Base-by-base conservation (phyloP, 2,329 filamentous ascomycete genomes). In the Nigrospora sphaerica region DNA sequence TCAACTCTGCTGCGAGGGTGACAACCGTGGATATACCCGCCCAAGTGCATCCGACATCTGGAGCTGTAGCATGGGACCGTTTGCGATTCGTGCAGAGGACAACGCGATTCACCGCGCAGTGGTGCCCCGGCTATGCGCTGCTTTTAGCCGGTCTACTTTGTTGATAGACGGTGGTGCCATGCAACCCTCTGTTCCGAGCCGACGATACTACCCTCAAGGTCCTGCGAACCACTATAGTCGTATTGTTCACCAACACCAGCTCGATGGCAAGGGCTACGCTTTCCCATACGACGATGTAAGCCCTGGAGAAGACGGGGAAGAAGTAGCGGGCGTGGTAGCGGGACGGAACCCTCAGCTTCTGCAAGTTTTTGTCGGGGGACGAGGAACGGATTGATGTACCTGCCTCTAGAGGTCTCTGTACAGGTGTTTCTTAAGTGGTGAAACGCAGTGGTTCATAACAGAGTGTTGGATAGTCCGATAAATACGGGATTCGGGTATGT, bases 261-360 rank as follows among this genome's bases (percentile, higher is more conserved):
- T 73, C 4, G 80, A 85, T 58, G 73, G 74, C 1, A 66, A 70
- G 39, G 83, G 83, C 0, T 86, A 86, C 57, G 75, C 79, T 0
- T 86, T 85, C 57, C 72, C 82, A 0, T 86, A 85, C 53, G 83
- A 86, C 55, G 82, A 86, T 57, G 81, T 86, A n/a, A 77, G 78
- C 45, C 74, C 80, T 0, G 67, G 71, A 48, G 10, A 28, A 17
- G 37, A 12, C 23, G 77, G 73, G 18, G 65, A 71, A 50, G 78
- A 84, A 57, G 74, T 76, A 45, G 71, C 70, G 4, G 77, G 77
- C 3, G 72, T 72, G 23, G 66, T 79, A 32, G 67, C 73, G 44
- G 72, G 69, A 23, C 59, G 65, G 1, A 66, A 68, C 50, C 74
- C 75, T 39, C 17, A 11, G 19, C 11, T 39, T 12, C 17, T 39